Evolutionary conservation across 2,329 filamentous ascomycete species (phyloP), one percentile per base, ranked within the genome.

Genomic region (Lachnum nothofagi): DNA sequence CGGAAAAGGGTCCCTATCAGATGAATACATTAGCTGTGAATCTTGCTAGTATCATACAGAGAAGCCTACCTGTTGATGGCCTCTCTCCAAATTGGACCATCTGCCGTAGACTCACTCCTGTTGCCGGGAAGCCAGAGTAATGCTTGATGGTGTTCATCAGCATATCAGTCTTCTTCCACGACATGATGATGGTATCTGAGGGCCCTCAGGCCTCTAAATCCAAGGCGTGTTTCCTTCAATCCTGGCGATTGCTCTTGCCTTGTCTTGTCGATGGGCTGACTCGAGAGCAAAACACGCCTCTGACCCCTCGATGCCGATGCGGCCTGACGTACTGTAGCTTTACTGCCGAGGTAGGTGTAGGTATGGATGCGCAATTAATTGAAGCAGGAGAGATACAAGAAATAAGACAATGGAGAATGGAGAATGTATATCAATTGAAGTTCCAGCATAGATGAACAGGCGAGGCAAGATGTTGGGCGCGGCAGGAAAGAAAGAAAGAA

Each of bases 11-110:
- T 98, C 59, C 91, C 91, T 93, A 61, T 37, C 17, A 5, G 35
- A 41, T 38, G n/a, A 35, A 31, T 8, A 39, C 35, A 8, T 17
- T 37, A n/a, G n/a, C n/a, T n/a, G n/a, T n/a, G n/a, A n/a, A n/a
- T n/a, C n/a, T n/a, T n/a, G n/a, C n/a, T n/a, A n/a, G n/a, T n/a
- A n/a, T n/a, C n/a, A n/a, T n/a, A n/a, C n/a, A n/a, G n/a, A n/a
- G n/a, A n/a, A n/a, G 69, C 78, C 64, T 75, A 93, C 88, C 89
- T 62, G 84, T 88, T 14, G 91, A 96, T 45, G 91, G 91, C 68
- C 83, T 88, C 74, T 95, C 90, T 66, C 91, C 91, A 69, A 97
- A 97, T 70, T 97, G 91, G 51, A 97, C 91, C 93, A 98, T 98
- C 78, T 98, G 93, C 68, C 93, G 82, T 70, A 98, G 78, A 68